These are phyloP conservation scores for Begonia peltatifolia DNA, from an alignment of 306 rosid species.

Conservation along the genomic window DNA sequence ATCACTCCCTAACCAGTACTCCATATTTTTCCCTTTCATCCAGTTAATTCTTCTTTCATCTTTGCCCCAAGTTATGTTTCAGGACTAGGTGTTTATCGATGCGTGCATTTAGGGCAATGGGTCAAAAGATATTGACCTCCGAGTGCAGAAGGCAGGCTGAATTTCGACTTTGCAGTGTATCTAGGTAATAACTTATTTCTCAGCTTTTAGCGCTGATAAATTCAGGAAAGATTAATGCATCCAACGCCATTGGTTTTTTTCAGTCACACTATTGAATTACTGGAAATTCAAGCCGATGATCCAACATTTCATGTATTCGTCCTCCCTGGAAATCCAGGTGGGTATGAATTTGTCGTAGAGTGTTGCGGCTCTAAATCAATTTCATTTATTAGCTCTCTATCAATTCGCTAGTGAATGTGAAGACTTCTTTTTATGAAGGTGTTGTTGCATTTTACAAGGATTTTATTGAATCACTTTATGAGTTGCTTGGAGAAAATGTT, in stretches of 20 bases:
- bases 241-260: neutral
- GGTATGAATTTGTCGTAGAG: slow-evolving; percentile 3
- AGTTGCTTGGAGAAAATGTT: slow-evolving; percentile 56
- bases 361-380: neutral
- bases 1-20: neutral
- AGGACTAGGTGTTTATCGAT: slow-evolving; percentile 20
- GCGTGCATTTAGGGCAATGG: slow-evolving; percentile 30
- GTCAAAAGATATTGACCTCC: slow-evolving; percentile 14
- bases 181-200: slow-evolving; percentile 28
- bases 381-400: neutral
- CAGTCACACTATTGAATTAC: slow-evolving; percentile 53
- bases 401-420: slow-evolving; percentile 8
- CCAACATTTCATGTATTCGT: slow-evolving; percentile 60
- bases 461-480: slow-evolving; percentile 64
- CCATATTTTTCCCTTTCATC: neutral
- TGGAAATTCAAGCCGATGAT: slow-evolving; percentile 66
- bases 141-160: slow-evolving; percentile 27
- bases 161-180: slow-evolving; percentile 54
- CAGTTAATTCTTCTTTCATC: neutral
- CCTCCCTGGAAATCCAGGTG: slow-evolving; percentile 92
- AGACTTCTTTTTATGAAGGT: slow-evolving; percentile 26
- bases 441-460: slow-evolving; percentile 53
- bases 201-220: neutral
- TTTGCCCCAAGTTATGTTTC: neutral
- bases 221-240: neutral